phyloP scores from a whole-genome alignment of 768 basidiomycete genomes.

The Tricholoma sp. region DNA sequence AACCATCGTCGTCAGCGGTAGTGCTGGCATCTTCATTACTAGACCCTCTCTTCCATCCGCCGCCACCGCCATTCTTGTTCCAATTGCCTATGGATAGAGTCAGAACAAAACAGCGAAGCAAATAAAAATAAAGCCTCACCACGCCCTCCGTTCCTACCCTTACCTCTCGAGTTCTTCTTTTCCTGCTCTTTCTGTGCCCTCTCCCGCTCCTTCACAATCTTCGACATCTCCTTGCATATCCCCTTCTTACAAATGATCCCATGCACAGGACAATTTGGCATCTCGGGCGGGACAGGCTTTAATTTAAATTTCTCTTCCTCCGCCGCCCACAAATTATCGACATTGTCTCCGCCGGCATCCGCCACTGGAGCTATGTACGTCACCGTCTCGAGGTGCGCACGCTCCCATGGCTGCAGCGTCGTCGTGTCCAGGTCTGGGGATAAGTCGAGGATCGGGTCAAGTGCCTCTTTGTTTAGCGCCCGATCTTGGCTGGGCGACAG shows the following conservation, averaged over 20 bases:
- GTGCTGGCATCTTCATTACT: constrained; percentile 2
- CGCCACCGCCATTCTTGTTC: neutral
- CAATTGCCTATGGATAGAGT: neutral
- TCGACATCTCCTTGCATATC: constrained; percentile 28
- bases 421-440: constrained; percentile 16
- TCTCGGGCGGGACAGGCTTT: constrained; percentile 4
- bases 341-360: neutral
- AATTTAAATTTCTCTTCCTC: constrained; percentile 8
- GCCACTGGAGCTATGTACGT: constrained; percentile 1
- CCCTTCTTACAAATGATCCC: constrained; percentile 30
- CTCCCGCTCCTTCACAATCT: constrained; percentile 21
- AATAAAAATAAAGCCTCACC: neutral
- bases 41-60: neutral
- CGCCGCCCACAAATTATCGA: constrained; percentile 22
- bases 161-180: constrained; percentile 6
- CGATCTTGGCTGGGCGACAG: constrained; percentile 22
- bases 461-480: constrained; percentile 11
- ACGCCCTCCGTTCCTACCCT: constrained; percentile 1
- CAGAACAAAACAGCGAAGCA: neutral
- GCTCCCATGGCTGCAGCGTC: constrained; percentile 21
- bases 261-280: constrained; percentile 25
- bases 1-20: constrained; percentile 2
- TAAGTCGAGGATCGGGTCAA: neutral
- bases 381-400: neutral
- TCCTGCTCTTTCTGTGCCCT: constrained; percentile 4